Conservation (phyloP, 345 rosid species). For the Atalantia buxifolia region DNA sequence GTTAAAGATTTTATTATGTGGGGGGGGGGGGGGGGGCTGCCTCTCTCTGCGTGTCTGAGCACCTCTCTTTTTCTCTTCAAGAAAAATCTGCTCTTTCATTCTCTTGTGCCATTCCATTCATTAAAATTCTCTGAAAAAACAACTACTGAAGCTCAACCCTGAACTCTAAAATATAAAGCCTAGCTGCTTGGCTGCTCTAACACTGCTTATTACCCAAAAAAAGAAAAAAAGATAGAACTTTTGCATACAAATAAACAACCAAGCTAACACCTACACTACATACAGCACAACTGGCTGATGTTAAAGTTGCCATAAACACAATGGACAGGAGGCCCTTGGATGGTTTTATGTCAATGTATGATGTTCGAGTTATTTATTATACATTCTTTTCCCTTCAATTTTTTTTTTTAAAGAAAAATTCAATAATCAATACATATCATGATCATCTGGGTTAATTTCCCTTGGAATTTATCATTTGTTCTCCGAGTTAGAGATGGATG, state of each 20-base stretch:
- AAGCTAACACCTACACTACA: too few species aligned
- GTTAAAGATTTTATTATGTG: constrained; percentile 19
- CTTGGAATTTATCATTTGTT: neutral
- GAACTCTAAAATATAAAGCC: neutral
- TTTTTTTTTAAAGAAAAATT: neutral
- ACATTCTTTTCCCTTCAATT: neutral
- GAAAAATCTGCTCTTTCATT: constrained; percentile 9
- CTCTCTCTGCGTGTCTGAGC: neutral
- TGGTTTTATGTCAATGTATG: constrained; percentile 1
- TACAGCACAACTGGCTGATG: too few species aligned
- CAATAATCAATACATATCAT: neutral
- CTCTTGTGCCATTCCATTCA: constrained; percentile 11
- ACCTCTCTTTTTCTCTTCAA: constrained; percentile 23
- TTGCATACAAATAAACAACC: neutral
- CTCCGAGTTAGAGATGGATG: neutral
- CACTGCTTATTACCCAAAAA: too few species aligned
- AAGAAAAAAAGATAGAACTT: too few species aligned
- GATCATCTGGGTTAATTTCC: neutral
- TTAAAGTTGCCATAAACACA: neutral
- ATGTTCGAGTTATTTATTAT: neutral
- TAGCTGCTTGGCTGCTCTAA: neutral
- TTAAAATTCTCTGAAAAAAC: constrained; percentile 9
- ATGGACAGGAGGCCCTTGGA: neutral
- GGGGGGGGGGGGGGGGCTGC: neutral
- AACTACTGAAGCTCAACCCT: neutral